Evolutionary conservation across 2,329 filamentous ascomycete species (phyloP).

Genomic region (Aspergillus ochraceoroseus): DNA sequence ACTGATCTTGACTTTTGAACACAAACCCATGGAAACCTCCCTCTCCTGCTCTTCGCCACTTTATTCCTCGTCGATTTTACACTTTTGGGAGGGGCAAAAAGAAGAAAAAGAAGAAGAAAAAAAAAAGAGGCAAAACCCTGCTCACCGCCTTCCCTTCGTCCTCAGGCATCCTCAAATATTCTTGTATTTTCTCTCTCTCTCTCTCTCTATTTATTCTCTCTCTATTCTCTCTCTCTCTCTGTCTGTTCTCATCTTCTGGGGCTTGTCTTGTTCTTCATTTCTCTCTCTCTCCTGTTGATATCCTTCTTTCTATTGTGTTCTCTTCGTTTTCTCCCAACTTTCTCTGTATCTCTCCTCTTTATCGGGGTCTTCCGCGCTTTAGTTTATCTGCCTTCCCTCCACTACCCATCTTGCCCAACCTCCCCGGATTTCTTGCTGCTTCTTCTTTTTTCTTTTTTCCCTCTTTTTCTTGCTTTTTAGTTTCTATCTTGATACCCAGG

Average conservation of each 20-base stretch:
- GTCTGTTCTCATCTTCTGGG: slow-evolving; percentile 1
- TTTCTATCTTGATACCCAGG: slow-evolving; percentile 6
- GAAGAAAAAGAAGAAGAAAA: no score
- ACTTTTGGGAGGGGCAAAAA: no score
- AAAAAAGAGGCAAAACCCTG: no score
- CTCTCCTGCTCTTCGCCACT: no score
- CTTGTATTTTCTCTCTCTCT: background rate
- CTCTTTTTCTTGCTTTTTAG: slow-evolving; percentile 12
- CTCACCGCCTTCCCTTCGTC: no score
- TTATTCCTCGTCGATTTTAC: no score
- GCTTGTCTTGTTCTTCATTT: slow-evolving; percentile 17
- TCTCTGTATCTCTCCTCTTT: slow-evolving; percentile 12
- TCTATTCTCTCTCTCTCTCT: slow-evolving; percentile 9
- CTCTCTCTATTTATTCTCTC: slow-evolving; percentile 2
- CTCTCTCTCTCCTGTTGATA: slow-evolving; percentile 16
- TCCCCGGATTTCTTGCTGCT: background rate
- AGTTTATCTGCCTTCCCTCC: no score
- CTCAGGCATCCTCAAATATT: background rate
- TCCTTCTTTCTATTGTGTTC: slow-evolving; percentile 19
- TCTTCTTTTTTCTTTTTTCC: slow-evolving; percentile 14
- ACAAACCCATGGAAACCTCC: no score
- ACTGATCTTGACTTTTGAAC: no score
- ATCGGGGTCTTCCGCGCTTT: slow-evolving; percentile 14
- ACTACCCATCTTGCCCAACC: no score
- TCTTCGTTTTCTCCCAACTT: background rate